Conservation (phyloP, 345 rosid genomes). For the Brassica napus region Da-Ae NC_063439.1:23832501-23833000, state of each 20-base stretch:
- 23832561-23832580: neutral
- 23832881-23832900: constrained; percentile 19
- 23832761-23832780: constrained; percentile 19
- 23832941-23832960: neutral
- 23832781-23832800: constrained; percentile 31
- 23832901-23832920: neutral
- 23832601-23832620: neutral
- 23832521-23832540: neutral
- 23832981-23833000: constrained; percentile 16
- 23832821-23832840: constrained; percentile 18
- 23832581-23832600: neutral
- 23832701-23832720: constrained; percentile 24
- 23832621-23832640: neutral
- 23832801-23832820: constrained; percentile 9
- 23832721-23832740: constrained; percentile 16
- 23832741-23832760: constrained; percentile 19
- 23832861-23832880: constrained; percentile 26
- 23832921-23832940: constrained; percentile 6
- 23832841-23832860: constrained; percentile 23
- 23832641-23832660: neutral
- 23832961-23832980: constrained; percentile 12
- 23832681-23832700: neutral
- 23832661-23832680: neutral
- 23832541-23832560: neutral
- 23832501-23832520: neutral